Percentiles rank a stretch among this genome's conserved stretches.
phyloP scores from a whole-genome alignment of 2,329 filamentous ascomycete species.

The Colletotrichum trifolii region DNA sequence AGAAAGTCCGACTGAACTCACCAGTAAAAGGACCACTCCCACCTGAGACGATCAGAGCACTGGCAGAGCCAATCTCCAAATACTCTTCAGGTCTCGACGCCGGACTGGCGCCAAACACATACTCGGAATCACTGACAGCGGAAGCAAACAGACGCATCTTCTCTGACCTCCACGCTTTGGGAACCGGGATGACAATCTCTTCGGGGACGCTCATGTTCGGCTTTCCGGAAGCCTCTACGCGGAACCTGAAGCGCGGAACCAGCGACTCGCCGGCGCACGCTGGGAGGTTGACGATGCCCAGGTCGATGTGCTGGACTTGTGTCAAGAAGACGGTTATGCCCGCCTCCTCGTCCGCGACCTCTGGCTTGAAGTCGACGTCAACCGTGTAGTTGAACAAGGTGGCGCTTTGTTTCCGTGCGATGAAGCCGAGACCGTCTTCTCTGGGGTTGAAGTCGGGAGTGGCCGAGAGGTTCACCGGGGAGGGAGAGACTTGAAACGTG shows the following conservation, averaged over 20 bases:
- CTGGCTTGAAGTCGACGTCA: conserved; percentile 56
- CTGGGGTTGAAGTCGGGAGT: conserved; percentile 53
- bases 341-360: conserved; percentile 56
- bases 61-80: conserved; percentile 48
- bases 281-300: conserved; percentile 52
- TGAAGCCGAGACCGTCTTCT: conserved; percentile 54
- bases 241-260: conserved; percentile 55
- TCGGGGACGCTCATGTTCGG: conserved; percentile 45
- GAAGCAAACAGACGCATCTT: conserved; percentile 54
- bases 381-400: conserved; percentile 64
- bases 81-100: conserved; percentile 35
- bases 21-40: conserved; percentile 44
- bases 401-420: conserved; percentile 65
- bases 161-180: conserved; percentile 48
- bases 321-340: conserved; percentile 65
- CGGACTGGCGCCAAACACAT: conserved; percentile 51
- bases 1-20: neutral
- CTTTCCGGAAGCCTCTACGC: conserved; percentile 52
- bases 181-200: conserved; percentile 50
- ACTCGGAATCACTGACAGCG: conserved; percentile 58
- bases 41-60: conserved; percentile 29
- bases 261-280: conserved; percentile 24
- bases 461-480: conserved; percentile 38
- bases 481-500: conserved; percentile 42
- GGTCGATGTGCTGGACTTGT: conserved; percentile 62